These are phyloP conservation scores for Isabelozyma gotoi DNA, from an alignment of 805 yeast species.

Conservation along the genomic window DNA sequence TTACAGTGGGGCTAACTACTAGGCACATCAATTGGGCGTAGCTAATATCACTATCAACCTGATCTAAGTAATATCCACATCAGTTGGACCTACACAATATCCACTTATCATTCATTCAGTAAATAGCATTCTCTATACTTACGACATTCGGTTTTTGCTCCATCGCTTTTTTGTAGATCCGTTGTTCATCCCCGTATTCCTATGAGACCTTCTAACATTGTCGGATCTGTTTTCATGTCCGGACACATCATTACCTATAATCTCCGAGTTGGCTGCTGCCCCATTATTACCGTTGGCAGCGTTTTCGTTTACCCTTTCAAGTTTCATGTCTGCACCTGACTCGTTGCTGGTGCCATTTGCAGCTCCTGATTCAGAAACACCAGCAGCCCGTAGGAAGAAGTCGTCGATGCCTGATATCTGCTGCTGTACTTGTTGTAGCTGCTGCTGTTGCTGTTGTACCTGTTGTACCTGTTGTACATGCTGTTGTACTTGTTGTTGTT, in stretches of 20 bases:
- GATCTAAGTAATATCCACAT: no score
- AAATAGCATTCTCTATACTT: background rate
- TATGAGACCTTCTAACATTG: background rate
- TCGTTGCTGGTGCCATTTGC: background rate
- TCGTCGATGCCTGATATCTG: slow-evolving; percentile 21
- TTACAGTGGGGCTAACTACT: no score
- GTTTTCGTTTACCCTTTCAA: no score
- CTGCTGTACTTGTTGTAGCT: slow-evolving; percentile 6
- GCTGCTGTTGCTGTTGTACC: slow-evolving; percentile 8
- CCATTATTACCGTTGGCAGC: background rate
- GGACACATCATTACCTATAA: background rate
- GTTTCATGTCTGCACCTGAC: background rate
- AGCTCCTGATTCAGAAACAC: slow-evolving; percentile 5
- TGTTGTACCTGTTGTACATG: slow-evolving; percentile 6
- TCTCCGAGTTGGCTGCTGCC: background rate
- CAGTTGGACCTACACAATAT: no score
- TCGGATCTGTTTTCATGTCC: background rate
- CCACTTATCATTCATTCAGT: background rate
- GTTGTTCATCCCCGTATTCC: background rate
- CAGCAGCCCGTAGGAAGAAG: slow-evolving; percentile 21
- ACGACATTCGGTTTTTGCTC: background rate
- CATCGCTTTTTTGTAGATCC: background rate
- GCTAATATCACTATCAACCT: no score
- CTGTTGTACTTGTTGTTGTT: slow-evolving; percentile 7
- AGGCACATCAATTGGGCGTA: no score